Evolutionary conservation across 176 grass and related monocot genomes (phyloP).

Genomic region (Pontederia paniculata): DNA sequence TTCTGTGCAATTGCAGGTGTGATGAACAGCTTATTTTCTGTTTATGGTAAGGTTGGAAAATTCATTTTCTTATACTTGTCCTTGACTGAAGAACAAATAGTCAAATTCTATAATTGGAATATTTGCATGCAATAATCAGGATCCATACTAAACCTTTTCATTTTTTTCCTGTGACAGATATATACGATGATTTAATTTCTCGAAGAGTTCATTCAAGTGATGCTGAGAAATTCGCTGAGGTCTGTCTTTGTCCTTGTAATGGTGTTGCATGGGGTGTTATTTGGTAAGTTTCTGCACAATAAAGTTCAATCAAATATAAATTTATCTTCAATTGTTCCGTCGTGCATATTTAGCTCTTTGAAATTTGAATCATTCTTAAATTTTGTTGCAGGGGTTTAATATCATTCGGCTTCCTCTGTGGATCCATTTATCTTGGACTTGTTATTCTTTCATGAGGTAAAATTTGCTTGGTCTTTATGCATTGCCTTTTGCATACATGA

Average conservation of each 20-base stretch:
- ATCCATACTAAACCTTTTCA: no score
- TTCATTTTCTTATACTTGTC: neutral
- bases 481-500: no score
- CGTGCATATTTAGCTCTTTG: neutral
- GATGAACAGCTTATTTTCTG: slow-evolving; percentile 99
- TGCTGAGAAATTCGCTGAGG: slow-evolving; percentile 97
- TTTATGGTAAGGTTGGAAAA: slow-evolving; percentile 57
- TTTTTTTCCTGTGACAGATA: slow-evolving; percentile 40
- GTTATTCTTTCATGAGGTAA: slow-evolving; percentile 94
- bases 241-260: slow-evolving; percentile 92
- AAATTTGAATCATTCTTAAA: slow-evolving; percentile 17
- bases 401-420: slow-evolving; percentile 74
- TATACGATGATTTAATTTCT: slow-evolving; percentile 99
- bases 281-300: slow-evolving; percentile 37
- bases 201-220: slow-evolving; percentile 95
- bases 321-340: neutral
- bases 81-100: neutral
- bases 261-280: slow-evolving; percentile 89
- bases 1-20: slow-evolving; percentile 47
- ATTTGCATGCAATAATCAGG: neutral
- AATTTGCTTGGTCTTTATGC: neutral
- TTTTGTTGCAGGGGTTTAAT: slow-evolving; percentile 84
- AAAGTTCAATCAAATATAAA: neutral
- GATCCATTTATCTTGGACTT: slow-evolving; percentile 78
- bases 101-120: slow-evolving; percentile 12